These are phyloP conservation scores for Populus hybrid DNA, from an alignment of 441 rosid species.

Conservation along the genomic window DNA sequence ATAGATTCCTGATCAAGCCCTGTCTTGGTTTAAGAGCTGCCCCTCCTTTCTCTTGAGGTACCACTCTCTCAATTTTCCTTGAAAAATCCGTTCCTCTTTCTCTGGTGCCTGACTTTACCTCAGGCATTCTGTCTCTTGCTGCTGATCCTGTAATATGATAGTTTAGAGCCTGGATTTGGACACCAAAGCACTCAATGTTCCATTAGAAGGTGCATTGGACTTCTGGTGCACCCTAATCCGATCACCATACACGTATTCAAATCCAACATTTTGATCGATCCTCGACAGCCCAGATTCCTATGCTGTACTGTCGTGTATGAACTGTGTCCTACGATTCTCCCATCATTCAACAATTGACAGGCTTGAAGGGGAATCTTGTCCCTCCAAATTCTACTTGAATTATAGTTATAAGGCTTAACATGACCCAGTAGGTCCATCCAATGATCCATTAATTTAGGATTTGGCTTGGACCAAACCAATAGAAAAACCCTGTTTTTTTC, in stretches of 20 bases:
- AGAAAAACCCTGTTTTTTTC: too few relatives aligned
- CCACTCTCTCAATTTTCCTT: slow-evolving; percentile 3
- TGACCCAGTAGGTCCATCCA: not conserved
- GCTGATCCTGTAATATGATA: slow-evolving; percentile 14
- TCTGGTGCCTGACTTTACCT: slow-evolving; percentile 21
- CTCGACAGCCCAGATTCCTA: slow-evolving; percentile 2
- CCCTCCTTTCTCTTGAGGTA: slow-evolving; percentile 28
- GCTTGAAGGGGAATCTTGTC: not conserved
- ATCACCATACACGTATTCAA: slow-evolving; percentile 21
- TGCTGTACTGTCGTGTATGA: not conserved
- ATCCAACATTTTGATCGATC: not conserved
- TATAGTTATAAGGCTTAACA: not conserved
- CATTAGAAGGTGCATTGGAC: not conserved
- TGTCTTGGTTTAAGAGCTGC: slow-evolving; percentile 28
- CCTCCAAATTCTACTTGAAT: not conserved
- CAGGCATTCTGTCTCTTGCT: slow-evolving; percentile 41
- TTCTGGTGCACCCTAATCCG: slow-evolving; percentile 8
- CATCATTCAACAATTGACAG: not conserved
- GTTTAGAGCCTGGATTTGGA: slow-evolving; percentile 6
- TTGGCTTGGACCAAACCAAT: too few relatives aligned
- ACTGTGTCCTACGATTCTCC: not conserved
- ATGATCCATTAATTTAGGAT: not conserved
- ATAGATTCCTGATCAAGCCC: slow-evolving; percentile 22
- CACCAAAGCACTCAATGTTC: not conserved
- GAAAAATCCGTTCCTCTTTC: slow-evolving; percentile 3